Evolutionary conservation across 495 filamentous ascomycete genomes (phyloP), one percentile per base, ranked within the genome.

Genomic region (Pyronema omphalodes): DNA sequence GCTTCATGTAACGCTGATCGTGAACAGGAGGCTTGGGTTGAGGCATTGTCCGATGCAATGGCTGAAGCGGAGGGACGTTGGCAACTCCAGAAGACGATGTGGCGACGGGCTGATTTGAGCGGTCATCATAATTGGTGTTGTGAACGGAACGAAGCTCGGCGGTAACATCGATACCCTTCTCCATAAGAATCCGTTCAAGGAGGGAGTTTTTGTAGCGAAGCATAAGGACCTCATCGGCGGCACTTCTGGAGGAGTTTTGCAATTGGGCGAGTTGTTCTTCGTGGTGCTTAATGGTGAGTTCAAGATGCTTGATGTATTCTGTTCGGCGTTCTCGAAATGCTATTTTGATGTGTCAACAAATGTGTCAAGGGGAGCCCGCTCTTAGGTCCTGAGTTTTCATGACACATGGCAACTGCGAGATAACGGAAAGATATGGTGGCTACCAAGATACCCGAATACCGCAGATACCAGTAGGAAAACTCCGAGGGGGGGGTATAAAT

Each of bases 151-250:
- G 81, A 57, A 98, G 75, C 68, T 98, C 91, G 44, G 89, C 85
- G 69, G 96, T 87, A 17, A 98, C 91, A 73, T 98, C 91, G 67
- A 96, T 94, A 57, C 91, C 93, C 75, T 95, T 96, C 69, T 98
- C 91, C 6, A 96, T 75, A 39, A 98, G 71, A 60, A 98, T 94
- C 19, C 93, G 78, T 69, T 98, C 91, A 8, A 98, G 76, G 44
- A 96, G 73, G 23, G 89, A 95, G 68, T 96, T 98, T 71, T 96
- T 96, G 69, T 96, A 96, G 36, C 93, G 82, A 58, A 98, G 72
- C 93, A 96, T 96, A 58, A 96, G 71, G 67, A 93, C 96, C 67
- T 96, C 91, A 66, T 98, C 93, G 34, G 93, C 91, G 45, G 91
- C 93, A 60, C 78, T 86, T 52, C 93, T 84, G 66, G 96, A 91